Percentiles rank a stretch among this genome's conserved stretches.
phyloP scores from a whole-genome alignment of 1,139 yeast genomes.

The Kurtzmaniella quercitrusa region DNA sequence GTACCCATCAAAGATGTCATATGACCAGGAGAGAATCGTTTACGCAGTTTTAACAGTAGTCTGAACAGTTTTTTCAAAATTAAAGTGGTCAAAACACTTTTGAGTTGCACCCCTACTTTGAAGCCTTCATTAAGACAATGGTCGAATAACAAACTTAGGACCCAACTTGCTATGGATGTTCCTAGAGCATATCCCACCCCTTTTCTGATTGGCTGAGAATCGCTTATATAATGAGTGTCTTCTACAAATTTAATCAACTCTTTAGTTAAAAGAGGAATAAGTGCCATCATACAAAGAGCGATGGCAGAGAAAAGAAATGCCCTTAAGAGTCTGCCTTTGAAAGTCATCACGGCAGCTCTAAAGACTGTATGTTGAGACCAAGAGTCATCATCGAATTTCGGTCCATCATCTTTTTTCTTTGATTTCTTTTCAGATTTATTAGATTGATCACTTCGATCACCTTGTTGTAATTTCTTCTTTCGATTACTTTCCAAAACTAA shows the following conservation, averaged over 20 bases:
- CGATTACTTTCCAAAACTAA: conserved; percentile 10
- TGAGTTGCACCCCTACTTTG: conserved; percentile 18
- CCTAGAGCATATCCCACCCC: conserved; percentile 57
- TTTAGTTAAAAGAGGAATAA: conserved; percentile 40
- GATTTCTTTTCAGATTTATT: conserved; percentile 9
- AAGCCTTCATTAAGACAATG: conserved; percentile 20
- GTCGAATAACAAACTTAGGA: conserved; percentile 14
- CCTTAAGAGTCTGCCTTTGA: conserved; percentile 1
- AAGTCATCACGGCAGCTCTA: conserved; percentile 4
- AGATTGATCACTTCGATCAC: conserved; percentile 8
- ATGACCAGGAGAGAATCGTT: conserved; percentile 13
- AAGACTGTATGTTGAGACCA: conserved; percentile 11
- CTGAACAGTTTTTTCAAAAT: conserved; percentile 16
- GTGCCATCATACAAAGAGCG: conserved; percentile 4
- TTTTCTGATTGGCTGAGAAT: conserved; percentile 24
- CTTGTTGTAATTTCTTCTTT: conserved; percentile 11
- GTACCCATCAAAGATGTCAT: conserved; percentile 21
- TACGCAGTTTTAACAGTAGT: conserved; percentile 12
- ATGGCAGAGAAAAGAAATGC: conserved; percentile 1
- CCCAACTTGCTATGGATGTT: conserved; percentile 4
- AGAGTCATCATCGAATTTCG: background rate
- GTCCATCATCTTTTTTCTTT: background rate
- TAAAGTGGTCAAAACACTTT: conserved; percentile 16
- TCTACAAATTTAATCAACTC: conserved; percentile 50
- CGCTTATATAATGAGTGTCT: conserved; percentile 9